These are phyloP conservation scores for Penicillium palitans DNA, from an alignment of 2,329 filamentous ascomycete genomes.

Conservation along the genomic window DNA sequence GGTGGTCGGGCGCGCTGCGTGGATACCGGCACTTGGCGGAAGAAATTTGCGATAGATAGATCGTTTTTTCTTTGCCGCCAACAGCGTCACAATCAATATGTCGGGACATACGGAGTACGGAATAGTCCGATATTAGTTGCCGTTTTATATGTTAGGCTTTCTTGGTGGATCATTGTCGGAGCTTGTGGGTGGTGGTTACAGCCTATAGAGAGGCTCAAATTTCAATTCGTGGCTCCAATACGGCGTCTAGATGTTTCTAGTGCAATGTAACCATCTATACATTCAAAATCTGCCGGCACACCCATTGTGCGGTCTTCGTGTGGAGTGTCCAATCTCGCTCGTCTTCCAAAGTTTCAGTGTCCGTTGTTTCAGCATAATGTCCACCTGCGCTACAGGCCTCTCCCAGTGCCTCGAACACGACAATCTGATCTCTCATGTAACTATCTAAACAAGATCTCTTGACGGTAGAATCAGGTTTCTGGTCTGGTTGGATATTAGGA, in stretches of 20 bases:
- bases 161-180: background rate
- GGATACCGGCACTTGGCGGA: constrained; percentile 4
- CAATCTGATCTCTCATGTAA: constrained; percentile 59
- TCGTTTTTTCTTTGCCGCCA: background rate
- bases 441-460: constrained; percentile 53
- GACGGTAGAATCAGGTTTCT: too few species aligned
- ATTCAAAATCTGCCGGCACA: constrained; percentile 42
- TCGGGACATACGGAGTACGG: too few species aligned
- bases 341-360: constrained; percentile 20
- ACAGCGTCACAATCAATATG: background rate
- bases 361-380: constrained; percentile 16
- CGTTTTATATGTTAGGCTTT: background rate
- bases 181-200: background rate
- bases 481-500: background rate
- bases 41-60: background rate
- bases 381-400: constrained; percentile 24
- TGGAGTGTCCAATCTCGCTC: constrained; percentile 42
- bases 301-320: constrained; percentile 48
- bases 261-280: background rate
- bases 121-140: background rate
- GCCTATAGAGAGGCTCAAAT: background rate
- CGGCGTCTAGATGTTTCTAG: background rate
- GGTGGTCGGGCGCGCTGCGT: background rate
- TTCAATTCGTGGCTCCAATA: background rate
- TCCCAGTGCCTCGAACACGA: constrained; percentile 60